Base-by-base conservation (phyloP, 345 rosid species). In the Linum tenue region DNA sequence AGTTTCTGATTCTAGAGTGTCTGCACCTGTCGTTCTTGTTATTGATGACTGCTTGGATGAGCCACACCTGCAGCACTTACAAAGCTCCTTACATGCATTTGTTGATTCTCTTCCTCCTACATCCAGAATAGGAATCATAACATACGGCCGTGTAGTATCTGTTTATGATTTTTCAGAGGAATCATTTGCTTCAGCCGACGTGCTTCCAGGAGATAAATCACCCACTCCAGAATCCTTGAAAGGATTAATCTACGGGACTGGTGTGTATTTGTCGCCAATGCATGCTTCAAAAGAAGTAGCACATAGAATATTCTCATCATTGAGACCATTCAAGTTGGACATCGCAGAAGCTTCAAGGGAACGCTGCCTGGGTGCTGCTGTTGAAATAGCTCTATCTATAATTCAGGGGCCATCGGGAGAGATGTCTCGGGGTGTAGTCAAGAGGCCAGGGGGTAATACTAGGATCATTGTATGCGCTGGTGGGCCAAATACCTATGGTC, bases 31-130 rank as follows among this genome's bases (percentile, higher is more conserved):
- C 48, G 77, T 87, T 39, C 99, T 95, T 79, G 95, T 95, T 50
- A 86, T 95, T 53, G 99, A 95, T 67, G 97, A 89, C 72, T 91
- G 96, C 80, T 80, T 95, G 70, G 99, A 95, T 77, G 99, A 95
- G 82, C 85, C 87, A 3, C 95, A 95, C 77, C 83, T 95, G 76
- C 95, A 85, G 79, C 96, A 95, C 73, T 77, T 95, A 66, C 99
- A 95, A 70, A 86, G 99, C 75, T 95, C 99, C 48, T 80, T 95
- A 79, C 99, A 95, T 69, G 99, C 99, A 22, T 91, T 95, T 74
- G 83, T 82, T 0, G 97, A 95, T 80, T 87, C 92, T 37, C 83
- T 91, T 69, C 84, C 91, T 48, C 84, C 87, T 55, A 79, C 81
- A 14, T 82, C 95, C 14, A 91, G 92, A 77, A 79, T 91, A 74